Evolutionary conservation across 2,329 filamentous ascomycete species (phyloP).

Genomic region (Massarina eburnea): DNA sequence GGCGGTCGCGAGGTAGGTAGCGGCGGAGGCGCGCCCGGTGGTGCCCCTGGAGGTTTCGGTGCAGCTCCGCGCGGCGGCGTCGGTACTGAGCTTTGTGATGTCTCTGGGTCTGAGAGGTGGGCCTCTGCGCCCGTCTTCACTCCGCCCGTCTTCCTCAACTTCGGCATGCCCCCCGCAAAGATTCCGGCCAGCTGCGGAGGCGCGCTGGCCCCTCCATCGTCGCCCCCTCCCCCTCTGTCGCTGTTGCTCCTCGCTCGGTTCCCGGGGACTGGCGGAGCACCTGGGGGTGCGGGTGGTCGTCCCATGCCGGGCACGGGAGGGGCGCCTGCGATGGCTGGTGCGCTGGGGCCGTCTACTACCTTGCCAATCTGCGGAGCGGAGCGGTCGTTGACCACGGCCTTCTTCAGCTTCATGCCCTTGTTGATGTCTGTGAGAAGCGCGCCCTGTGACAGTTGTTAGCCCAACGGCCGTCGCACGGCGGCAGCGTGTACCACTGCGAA

Average conservation of each 20-base stretch:
- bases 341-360: constrained; percentile 57
- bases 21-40: constrained; percentile 53
- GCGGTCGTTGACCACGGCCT: constrained; percentile 86
- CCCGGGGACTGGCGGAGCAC: constrained; percentile 68
- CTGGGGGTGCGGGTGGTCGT: constrained; percentile 54
- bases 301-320: constrained; percentile 73
- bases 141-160: constrained; percentile 83
- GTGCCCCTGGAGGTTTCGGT: constrained; percentile 49
- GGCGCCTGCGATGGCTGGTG: constrained; percentile 69
- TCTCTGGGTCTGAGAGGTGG: constrained; percentile 80
- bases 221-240: constrained; percentile 57
- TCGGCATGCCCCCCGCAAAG: constrained; percentile 94
- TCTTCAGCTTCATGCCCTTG: constrained; percentile 79
- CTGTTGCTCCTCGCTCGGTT: constrained; percentile 78
- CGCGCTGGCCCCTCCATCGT: constrained; percentile 25
- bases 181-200: constrained; percentile 82
- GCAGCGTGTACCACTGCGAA: not conserved
- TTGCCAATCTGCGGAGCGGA: constrained; percentile 74
- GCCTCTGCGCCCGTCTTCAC: constrained; percentile 62
- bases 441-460: constrained; percentile 58
- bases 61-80: constrained; percentile 57
- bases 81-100: constrained; percentile 52
- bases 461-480: not conserved
- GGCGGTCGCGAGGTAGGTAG: constrained; percentile 56
- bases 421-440: constrained; percentile 85